phyloP scores from a whole-genome alignment of 441 rosid genomes.

The Mallotus japonicus region DNA sequence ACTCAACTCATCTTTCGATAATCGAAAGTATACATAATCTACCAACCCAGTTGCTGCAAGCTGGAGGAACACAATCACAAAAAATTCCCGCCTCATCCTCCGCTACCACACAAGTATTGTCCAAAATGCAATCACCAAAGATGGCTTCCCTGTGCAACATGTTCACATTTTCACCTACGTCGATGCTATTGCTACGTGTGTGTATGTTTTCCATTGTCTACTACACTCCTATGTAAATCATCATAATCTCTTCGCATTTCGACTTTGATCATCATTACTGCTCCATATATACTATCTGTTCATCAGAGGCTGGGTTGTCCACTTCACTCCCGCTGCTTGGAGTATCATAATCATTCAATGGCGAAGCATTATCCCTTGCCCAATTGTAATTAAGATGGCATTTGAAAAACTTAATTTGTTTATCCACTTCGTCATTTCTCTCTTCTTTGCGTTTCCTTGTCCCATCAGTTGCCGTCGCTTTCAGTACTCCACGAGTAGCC shows the following conservation, averaged over 20 bases:
- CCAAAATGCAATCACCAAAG: neutral
- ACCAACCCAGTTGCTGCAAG: too few species aligned
- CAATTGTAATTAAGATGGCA: slow-evolving; percentile 33
- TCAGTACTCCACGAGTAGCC: slow-evolving; percentile 22
- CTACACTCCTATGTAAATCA: neutral
- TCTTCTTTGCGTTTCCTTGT: slow-evolving; percentile 71
- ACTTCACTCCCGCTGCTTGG: slow-evolving; percentile 48
- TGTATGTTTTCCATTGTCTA: neutral
- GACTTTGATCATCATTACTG: slow-evolving; percentile 19
- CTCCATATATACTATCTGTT: slow-evolving; percentile 42
- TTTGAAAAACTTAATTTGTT: slow-evolving; percentile 46
- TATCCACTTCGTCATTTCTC: slow-evolving; percentile 36
- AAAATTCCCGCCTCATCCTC: neutral
- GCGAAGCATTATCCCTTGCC: slow-evolving; percentile 28
- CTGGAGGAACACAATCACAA: neutral
- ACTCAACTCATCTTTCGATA: too few species aligned
- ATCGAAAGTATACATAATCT: too few species aligned
- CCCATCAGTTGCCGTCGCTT: slow-evolving; percentile 21
- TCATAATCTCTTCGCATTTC: neutral
- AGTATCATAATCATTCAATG: slow-evolving; percentile 31
- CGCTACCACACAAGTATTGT: neutral
- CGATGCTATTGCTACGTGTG: neutral
- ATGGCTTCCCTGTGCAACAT: neutral
- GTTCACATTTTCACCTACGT: too few species aligned
- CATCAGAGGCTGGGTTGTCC: slow-evolving; percentile 31